Evolutionary conservation across 208 protist species (phyloP).

Genomic region (Acanthamoeba culbertsoni): DNA sequence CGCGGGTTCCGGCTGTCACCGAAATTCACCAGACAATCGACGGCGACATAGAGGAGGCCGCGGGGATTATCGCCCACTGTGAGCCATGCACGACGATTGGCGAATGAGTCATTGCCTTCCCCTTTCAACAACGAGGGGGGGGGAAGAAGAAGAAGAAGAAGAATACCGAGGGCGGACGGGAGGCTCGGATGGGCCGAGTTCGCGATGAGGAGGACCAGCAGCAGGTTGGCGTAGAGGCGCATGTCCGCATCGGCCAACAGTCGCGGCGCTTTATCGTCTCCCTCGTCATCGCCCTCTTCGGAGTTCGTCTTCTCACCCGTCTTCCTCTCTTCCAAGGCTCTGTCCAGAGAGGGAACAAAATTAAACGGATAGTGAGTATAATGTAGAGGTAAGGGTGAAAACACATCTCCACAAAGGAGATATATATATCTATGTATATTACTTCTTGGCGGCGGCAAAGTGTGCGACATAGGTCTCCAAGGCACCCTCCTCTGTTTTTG

Average conservation of each 20-base stretch:
- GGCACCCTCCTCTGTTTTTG: neutral
- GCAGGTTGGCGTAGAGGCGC: conserved; percentile 37
- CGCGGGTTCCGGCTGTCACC: neutral
- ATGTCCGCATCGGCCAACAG: conserved; percentile 33
- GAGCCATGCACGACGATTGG: too few species aligned
- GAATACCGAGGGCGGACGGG: neutral
- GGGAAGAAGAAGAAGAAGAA: neutral
- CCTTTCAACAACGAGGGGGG: neutral
- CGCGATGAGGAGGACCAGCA: neutral
- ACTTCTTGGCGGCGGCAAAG: neutral
- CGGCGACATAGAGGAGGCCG: neutral
- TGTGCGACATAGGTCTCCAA: neutral
- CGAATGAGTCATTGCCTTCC: neutral
- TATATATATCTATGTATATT: too few species aligned
- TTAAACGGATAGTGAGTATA: too few species aligned
- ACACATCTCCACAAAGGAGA: neutral
- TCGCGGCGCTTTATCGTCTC: neutral
- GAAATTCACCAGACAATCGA: conserved; percentile 14
- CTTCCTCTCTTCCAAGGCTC: neutral
- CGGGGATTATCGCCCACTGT: neutral
- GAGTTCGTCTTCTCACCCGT: neutral
- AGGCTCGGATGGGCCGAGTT: neutral
- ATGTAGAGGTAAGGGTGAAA: too few species aligned
- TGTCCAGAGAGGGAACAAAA: neutral
- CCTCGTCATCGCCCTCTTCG: neutral